phyloP scores from a whole-genome alignment of 2,329 filamentous ascomycete species.

The Cercospora sojina region DNA sequence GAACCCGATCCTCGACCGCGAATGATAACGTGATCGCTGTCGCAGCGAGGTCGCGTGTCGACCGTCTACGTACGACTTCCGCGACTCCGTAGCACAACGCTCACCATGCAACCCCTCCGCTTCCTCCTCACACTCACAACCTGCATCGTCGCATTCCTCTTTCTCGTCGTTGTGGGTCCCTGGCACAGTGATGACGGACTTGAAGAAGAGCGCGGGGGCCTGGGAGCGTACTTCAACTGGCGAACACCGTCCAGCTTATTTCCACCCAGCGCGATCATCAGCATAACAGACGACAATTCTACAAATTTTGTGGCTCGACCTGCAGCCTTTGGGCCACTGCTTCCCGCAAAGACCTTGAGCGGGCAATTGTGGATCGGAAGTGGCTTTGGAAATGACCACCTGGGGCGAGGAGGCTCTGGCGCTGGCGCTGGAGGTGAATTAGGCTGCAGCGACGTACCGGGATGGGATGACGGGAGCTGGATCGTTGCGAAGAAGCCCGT shows the following conservation, averaged over 20 bases:
- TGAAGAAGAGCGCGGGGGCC: constrained; percentile 36
- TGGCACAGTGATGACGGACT: constrained; percentile 23
- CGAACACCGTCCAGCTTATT: constrained; percentile 77
- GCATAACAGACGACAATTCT: constrained; percentile 94
- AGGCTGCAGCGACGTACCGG: constrained; percentile 91
- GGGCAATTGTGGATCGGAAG: constrained; percentile 92
- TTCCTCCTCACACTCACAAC: constrained; percentile 46
- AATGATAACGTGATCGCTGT: constrained; percentile 15
- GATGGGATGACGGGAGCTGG: constrained; percentile 67
- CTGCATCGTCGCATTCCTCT: constrained; percentile 44
- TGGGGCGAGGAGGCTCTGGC: constrained; percentile 57
- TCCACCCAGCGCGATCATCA: constrained; percentile 92
- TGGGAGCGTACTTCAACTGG: constrained; percentile 50
- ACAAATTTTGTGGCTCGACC: constrained; percentile 93
- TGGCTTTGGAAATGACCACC: constrained; percentile 78
- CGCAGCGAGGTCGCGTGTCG: constrained; percentile 18
- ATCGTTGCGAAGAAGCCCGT: constrained; percentile 24
- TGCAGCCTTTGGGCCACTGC: constrained; percentile 82
- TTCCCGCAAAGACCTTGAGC: constrained; percentile 75
- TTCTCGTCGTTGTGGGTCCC: constrained; percentile 45
- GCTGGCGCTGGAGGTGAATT: constrained; percentile 72
- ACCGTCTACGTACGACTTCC: background rate
- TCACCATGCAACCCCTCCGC: constrained; percentile 43
- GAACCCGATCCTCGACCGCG: constrained; percentile 2
- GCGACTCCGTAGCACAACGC: background rate